A percentile compares a stretch with the other conserved stretches of the same genome.
These are phyloP conservation scores for Syzygium aromaticum DNA, from an alignment of 345 rosid genomes.

Conservation along the genomic window DNA sequence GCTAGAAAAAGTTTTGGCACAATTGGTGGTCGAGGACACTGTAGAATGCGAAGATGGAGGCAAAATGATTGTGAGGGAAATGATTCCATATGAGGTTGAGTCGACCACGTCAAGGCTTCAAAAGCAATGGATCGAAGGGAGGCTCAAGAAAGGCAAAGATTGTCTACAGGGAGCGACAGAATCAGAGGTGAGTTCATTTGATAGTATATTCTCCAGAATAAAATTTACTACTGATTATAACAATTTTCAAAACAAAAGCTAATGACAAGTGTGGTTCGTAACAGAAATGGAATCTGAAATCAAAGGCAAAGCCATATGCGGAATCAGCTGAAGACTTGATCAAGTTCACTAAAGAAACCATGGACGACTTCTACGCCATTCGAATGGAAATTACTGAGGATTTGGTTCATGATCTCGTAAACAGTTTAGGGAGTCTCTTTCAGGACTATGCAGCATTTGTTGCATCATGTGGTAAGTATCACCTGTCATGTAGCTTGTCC, in stretches of 20 bases:
- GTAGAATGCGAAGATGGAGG: slow-evolving; percentile 87
- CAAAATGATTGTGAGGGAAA: slow-evolving; percentile 60
- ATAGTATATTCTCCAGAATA: slow-evolving; percentile 25
- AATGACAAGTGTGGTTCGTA: background rate
- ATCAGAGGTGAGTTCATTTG: slow-evolving; percentile 44
- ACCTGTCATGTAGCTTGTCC: background rate
- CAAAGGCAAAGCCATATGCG: slow-evolving; percentile 77
- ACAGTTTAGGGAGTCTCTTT: slow-evolving; percentile 51
- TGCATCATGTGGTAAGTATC: slow-evolving; percentile 60
- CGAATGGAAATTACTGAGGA: slow-evolving; percentile 67
- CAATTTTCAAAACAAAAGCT: background rate
- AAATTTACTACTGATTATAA: slow-evolving; percentile 47
- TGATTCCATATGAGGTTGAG: slow-evolving; percentile 87
- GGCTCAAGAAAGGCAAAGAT: slow-evolving; percentile 36
- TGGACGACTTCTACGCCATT: slow-evolving; percentile 68
- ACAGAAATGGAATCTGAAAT: slow-evolving; percentile 92
- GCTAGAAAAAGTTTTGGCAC: slow-evolving; percentile 76
- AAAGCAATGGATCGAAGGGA: slow-evolving; percentile 62
- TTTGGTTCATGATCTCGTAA: slow-evolving; percentile 51
- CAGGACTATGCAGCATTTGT: slow-evolving; percentile 61
- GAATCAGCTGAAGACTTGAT: slow-evolving; percentile 63
- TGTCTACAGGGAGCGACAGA: slow-evolving; percentile 45
- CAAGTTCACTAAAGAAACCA: slow-evolving; percentile 44
- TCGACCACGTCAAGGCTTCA: slow-evolving; percentile 40
- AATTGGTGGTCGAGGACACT: slow-evolving; percentile 85